Conservation (phyloP, 352 stramenopile genomes). For the Hyaloperonospora brassicae region DNA sequence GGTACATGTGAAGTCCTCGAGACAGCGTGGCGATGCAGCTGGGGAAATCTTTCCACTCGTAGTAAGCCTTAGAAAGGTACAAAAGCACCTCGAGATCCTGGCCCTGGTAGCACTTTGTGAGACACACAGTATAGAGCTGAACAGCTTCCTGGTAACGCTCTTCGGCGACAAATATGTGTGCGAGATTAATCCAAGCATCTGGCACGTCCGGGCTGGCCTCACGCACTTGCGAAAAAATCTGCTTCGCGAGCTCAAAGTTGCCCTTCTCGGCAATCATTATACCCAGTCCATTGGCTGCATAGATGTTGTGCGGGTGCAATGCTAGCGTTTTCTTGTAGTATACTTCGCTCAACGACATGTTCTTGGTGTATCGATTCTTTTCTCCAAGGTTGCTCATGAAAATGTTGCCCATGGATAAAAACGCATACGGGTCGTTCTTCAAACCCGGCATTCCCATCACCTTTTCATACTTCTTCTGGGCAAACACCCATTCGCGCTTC, state of each 20-base stretch:
- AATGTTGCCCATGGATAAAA: slow-evolving; percentile 96
- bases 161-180: slow-evolving; percentile 94
- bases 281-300: slow-evolving; percentile 94
- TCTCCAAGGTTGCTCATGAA: slow-evolving; percentile 97
- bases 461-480: slow-evolving; percentile 90
- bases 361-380: slow-evolving; percentile 93
- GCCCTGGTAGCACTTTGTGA: slow-evolving; percentile 86
- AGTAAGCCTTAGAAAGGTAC: slow-evolving; percentile 85
- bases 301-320: slow-evolving; percentile 91
- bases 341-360: slow-evolving; percentile 90
- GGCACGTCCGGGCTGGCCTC: slow-evolving; percentile 94
- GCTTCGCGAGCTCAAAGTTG: slow-evolving; percentile 93
- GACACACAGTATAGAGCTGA: slow-evolving; percentile 91
- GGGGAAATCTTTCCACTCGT: slow-evolving; percentile 85
- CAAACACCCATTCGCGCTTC: slow-evolving; percentile 92
- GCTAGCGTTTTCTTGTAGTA: slow-evolving; percentile 95
- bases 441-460: slow-evolving; percentile 93
- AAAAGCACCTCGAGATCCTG: slow-evolving; percentile 75
- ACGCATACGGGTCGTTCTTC: slow-evolving; percentile 94
- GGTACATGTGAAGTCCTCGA: slow-evolving; percentile 66
- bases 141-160: slow-evolving; percentile 94
- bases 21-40: slow-evolving; percentile 82
- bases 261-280: slow-evolving; percentile 97
- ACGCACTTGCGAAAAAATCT: slow-evolving; percentile 94
- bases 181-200: slow-evolving; percentile 95